Conservation (phyloP, 129 eudicot species). For the Helianthus tuberosus region DNA sequence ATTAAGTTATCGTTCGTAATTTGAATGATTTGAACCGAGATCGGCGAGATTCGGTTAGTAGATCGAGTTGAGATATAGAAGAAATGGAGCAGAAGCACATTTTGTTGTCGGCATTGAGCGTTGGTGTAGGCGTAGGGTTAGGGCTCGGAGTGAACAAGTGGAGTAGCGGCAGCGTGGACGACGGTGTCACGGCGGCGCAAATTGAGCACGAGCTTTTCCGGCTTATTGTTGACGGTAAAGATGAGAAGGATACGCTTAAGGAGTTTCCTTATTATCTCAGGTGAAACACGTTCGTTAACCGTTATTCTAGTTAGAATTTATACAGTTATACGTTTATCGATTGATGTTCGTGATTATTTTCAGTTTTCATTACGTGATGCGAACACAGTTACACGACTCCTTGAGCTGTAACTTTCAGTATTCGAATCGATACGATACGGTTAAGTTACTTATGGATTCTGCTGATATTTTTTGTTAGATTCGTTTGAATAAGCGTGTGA, state of each 20-base stretch:
- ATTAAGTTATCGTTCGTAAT: conserved; percentile 8
- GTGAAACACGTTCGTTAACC: conserved; percentile 30
- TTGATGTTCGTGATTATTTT: background rate
- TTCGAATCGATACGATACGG: background rate
- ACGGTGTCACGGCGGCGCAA: conserved; percentile 58
- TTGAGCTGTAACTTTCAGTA: background rate
- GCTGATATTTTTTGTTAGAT: background rate
- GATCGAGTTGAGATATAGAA: conserved; percentile 7
- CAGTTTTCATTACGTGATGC: background rate
- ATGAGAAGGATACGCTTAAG: conserved; percentile 57
- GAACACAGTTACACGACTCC: background rate
- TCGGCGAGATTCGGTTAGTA: conserved; percentile 18
- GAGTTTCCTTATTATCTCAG: conserved; percentile 92
- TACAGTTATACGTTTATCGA: background rate
- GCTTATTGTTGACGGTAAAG: conserved; percentile 65
- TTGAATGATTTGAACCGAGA: conserved; percentile 15
- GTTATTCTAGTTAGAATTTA: too few relatives aligned
- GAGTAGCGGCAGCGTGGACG: conserved; percentile 47
- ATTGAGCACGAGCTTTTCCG: conserved; percentile 68
- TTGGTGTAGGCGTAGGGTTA: conserved; percentile 92
- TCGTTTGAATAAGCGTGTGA: background rate
- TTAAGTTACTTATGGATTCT: background rate
- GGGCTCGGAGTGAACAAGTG: conserved; percentile 90
- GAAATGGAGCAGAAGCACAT: conserved; percentile 88
- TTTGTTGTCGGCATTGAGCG: conserved; percentile 87